A percentile compares a stretch with the other conserved stretches of the same genome.
phyloP scores from a whole-genome alignment of 2,329 filamentous ascomycete genomes.

The Epichloe aotearoae region DNA sequence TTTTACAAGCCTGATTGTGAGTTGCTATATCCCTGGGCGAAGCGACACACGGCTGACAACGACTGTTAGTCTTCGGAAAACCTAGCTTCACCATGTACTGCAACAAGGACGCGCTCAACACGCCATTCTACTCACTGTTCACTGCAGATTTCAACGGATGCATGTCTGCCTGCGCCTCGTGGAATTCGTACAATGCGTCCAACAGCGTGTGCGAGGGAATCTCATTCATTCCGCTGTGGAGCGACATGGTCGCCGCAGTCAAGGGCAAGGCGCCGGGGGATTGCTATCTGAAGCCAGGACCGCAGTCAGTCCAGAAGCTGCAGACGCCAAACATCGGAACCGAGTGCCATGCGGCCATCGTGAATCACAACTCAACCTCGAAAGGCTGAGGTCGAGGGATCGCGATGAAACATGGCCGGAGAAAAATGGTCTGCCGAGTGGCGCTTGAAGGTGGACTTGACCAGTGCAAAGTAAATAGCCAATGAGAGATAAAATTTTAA shows the following conservation, averaged over 20 bases:
- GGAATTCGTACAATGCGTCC: constrained; percentile 9
- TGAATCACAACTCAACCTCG: neutral
- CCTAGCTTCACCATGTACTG: constrained; percentile 29
- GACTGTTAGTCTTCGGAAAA: constrained; percentile 21
- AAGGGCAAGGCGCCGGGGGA: constrained; percentile 3
- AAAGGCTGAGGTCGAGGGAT: neutral
- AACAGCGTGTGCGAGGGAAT: constrained; percentile 6
- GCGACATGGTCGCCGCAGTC: neutral
- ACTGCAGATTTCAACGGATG: constrained; percentile 29
- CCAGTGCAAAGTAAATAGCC: too few species aligned
- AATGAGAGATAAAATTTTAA: too few species aligned
- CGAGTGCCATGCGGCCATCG: neutral
- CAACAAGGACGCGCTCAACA: constrained; percentile 26
- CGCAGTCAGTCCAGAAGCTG: neutral
- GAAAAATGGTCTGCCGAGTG: neutral
- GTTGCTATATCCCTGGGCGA: neutral
- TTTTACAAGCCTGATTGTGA: neutral
- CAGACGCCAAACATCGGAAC: constrained; percentile 3
- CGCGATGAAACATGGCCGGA: neutral
- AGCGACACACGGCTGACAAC: neutral
- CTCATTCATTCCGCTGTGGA: constrained; percentile 10
- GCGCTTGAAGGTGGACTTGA: too few species aligned
- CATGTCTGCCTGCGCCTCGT: constrained; percentile 34
- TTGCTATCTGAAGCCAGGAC: constrained; percentile 5
- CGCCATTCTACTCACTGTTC: constrained; percentile 27